Evolutionary conservation across 1,284 basidiomycete genomes (phyloP), one percentile per base, ranked within the genome.

Genomic region (Ceratobasidium sp.): DNA sequence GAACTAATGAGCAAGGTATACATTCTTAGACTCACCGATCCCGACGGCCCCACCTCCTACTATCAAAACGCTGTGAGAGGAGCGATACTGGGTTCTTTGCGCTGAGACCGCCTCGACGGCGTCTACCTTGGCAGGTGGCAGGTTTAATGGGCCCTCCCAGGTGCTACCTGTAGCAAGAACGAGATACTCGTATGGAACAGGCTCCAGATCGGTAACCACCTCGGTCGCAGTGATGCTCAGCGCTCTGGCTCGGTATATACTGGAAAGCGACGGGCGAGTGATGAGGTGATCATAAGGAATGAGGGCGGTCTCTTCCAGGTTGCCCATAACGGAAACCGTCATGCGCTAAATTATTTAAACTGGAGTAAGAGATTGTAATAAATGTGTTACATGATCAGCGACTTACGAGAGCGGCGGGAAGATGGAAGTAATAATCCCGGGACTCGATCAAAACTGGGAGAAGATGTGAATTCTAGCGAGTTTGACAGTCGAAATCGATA

Each of bases 21-120:
- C n/a, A n/a, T n/a, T n/a, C n/a, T n/a, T n/a, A 73, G 6, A 82
- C 87, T 79, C 78, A 91, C 91, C 92, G 68, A 89, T 84, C 12
- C 90, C 91, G 28, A 92, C 88, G 2, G 92, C 86, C 40, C 92
- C 92, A 49, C 90, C 92, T 44, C 92, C 92, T 2, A 87, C 90
- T 53, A 93, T 83, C 10, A 90, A 86, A 76, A 92, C 86, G 79
- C 88, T 86, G 40, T 86, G 85, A 0, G 91, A 89, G 1, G 84
- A 83, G 58, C 86, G 84, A 78, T 91, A 88, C 70, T 87, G 87
- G 42, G 82, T 81, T 55, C 89, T 85, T 87, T 88, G 90, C 0
- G 83, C 80, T 3, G 80, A 79, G 46, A 92, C 80, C 69, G 87
- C 85, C 20, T 84, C 83, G 18, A 86, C 75, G 9, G 88, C 84